Evolutionary conservation across 2,329 filamentous ascomycete species (phyloP).

Genomic region (Gyromitra esculenta): DNA sequence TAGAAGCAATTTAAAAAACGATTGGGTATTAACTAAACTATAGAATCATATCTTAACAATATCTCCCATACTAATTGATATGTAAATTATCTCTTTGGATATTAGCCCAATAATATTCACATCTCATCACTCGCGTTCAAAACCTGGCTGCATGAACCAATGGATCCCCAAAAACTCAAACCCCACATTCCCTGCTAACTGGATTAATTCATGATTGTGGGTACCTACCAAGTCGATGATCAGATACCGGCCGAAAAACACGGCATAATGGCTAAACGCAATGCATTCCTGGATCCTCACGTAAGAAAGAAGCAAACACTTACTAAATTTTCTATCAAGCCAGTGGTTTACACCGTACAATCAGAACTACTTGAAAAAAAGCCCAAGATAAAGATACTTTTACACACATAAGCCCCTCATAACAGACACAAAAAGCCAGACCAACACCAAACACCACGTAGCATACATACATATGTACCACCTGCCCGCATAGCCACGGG

Average conservation of each 20-base stretch:
- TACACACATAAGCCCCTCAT: slow-evolving; percentile 22
- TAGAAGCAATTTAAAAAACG: no score
- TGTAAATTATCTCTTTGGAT: no score
- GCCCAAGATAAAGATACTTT: slow-evolving; percentile 17
- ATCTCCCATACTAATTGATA: no score
- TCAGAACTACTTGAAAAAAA: slow-evolving; percentile 20
- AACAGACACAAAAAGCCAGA: slow-evolving; percentile 14
- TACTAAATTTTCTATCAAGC: neutral
- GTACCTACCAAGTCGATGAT: neutral
- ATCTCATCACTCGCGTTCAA: neutral
- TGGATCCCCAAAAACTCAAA: neutral
- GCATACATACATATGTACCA: slow-evolving; percentile 6
- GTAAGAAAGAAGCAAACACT: neutral
- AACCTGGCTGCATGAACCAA: neutral
- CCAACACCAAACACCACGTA: slow-evolving; percentile 37
- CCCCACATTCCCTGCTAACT: neutral
- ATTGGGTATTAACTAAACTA: no score
- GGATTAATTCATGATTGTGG: neutral
- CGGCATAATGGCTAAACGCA: neutral
- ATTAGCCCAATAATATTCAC: neutral
- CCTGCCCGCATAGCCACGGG: slow-evolving; percentile 6
- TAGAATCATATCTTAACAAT: no score
- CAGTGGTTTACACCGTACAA: neutral
- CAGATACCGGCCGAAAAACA: neutral
- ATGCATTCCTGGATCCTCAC: neutral